Evolutionary conservation across 306 rosid genomes (phyloP).

Genomic region (Cucurbita pepo): DNA sequence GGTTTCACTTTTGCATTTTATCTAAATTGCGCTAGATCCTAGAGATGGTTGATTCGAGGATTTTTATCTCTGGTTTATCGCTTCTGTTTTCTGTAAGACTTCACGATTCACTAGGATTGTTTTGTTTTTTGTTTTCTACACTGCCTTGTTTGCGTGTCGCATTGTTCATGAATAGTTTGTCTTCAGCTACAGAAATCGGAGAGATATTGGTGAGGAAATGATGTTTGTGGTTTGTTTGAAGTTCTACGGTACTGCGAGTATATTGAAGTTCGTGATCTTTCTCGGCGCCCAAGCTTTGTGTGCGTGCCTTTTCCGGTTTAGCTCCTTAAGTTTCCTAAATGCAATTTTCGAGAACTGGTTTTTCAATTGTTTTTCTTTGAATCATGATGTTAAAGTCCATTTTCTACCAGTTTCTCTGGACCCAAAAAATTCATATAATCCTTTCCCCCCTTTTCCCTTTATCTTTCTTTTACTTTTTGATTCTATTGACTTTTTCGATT

Average conservation of each 20-base stretch:
- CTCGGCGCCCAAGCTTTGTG: background rate
- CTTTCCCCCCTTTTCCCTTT: background rate
- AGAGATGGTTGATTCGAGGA: background rate
- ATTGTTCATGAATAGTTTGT: background rate
- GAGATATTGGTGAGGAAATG: background rate
- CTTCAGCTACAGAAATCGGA: background rate
- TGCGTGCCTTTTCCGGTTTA: background rate
- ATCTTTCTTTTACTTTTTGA: background rate
- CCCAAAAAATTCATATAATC: background rate
- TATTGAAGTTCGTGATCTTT: background rate
- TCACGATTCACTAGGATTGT: background rate
- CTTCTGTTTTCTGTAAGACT: background rate
- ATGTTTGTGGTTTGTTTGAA: background rate
- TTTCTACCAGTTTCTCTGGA: background rate
- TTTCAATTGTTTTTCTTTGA: background rate
- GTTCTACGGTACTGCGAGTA: background rate
- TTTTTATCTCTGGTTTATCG: background rate
- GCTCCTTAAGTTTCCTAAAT: background rate
- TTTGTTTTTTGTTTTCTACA: background rate
- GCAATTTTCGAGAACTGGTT: background rate
- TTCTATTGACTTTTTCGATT: background rate
- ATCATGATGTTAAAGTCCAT: background rate
- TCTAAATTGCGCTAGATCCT: background rate
- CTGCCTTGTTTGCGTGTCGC: background rate
- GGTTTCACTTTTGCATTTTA: background rate